Evolutionary conservation across 805 yeast genomes (phyloP), one percentile per base, ranked within the genome.

Genomic region (Torulaspora maleeae): DNA sequence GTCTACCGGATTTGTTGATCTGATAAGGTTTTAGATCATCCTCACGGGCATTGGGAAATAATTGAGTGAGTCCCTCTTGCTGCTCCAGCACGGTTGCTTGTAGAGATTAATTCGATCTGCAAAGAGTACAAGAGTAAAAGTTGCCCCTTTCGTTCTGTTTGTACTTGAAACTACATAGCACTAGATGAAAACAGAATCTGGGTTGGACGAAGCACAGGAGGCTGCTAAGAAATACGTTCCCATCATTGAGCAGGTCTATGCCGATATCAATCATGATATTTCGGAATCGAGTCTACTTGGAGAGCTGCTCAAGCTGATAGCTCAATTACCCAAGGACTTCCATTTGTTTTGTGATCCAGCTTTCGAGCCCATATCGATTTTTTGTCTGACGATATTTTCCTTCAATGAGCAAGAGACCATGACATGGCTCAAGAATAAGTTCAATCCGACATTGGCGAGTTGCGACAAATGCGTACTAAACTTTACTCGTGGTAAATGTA

Each of bases 281-380:
- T 55, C 56, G 16, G 68, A 64, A 36, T 59, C 67, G 6, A 51
- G 48, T 17, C 45, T 60, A 35, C 59, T 77, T 28, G 71, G 71
- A 36, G 71, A 68, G 24, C 60, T 76, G 35, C 61, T 74, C 50
- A 59, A 66, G 36, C 65, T 64, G 45, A 52, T 71, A 9, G 56
- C 67, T 4, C 48, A 53, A 27, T 48, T 64, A 19, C 60, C 64
- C 5, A 51, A 51, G 12, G 63, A 59, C 19, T 54, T 46, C 32
- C 86, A 83, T 51, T 63, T 77, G 54, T 83, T 80, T 59, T 82
- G 89, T 61, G 76, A 80, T 54, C 67, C 67, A 7, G 60, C 61
- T 25, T 66, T 76, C 48, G 67, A 66, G 34, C 75, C 78, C 2
- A 69, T 79, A 16, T 69, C 83, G 8, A 70, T 74, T 11, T 81